phyloP scores from a whole-genome alignment of 2,329 filamentous ascomycete species.

The Ilyonectria destructans region DNA sequence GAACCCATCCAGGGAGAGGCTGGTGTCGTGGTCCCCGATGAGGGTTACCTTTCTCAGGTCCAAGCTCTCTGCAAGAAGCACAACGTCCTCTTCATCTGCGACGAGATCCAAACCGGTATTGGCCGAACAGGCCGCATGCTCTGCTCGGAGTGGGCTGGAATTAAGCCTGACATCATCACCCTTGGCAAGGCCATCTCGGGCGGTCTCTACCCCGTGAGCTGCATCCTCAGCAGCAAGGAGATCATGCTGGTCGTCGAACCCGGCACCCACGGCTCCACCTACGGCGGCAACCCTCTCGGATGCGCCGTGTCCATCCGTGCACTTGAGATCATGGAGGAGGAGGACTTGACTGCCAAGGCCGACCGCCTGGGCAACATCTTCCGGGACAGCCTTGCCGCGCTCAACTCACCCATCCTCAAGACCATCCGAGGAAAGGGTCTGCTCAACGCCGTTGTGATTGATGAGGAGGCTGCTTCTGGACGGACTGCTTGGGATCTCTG shows the following conservation, averaged over 20 bases:
- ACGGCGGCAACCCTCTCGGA: slow-evolving; percentile 95
- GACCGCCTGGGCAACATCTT: slow-evolving; percentile 87
- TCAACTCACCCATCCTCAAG: slow-evolving; percentile 87
- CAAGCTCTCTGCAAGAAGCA: slow-evolving; percentile 92
- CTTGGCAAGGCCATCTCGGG: slow-evolving; percentile 98
- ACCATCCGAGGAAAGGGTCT: slow-evolving; percentile 92
- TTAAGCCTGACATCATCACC: slow-evolving; percentile 95
- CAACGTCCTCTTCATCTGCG: slow-evolving; percentile 96
- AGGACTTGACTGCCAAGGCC: slow-evolving; percentile 87
- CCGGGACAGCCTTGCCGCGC: slow-evolving; percentile 81
- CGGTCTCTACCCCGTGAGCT: slow-evolving; percentile 99
- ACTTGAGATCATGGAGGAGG: slow-evolving; percentile 93
- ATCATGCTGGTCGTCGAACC: slow-evolving; percentile 97
- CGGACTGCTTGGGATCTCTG: slow-evolving; percentile 97
- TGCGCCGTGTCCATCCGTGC: slow-evolving; percentile 97
- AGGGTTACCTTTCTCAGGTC: slow-evolving; percentile 87
- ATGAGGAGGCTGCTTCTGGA: slow-evolving; percentile 88
- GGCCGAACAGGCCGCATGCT: slow-evolving; percentile 95
- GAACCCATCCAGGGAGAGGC: slow-evolving; percentile 99
- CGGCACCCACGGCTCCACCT: slow-evolving; percentile 98
- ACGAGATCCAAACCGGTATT: slow-evolving; percentile 99
- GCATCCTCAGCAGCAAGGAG: slow-evolving; percentile 89
- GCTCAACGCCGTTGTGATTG: slow-evolving; percentile 96
- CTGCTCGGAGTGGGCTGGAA: slow-evolving; percentile 93
- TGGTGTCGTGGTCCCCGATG: slow-evolving; percentile 94